Base-by-base conservation (phyloP, 2,329 filamentous ascomycete genomes). In the Fusarium heterosporum region DNA sequence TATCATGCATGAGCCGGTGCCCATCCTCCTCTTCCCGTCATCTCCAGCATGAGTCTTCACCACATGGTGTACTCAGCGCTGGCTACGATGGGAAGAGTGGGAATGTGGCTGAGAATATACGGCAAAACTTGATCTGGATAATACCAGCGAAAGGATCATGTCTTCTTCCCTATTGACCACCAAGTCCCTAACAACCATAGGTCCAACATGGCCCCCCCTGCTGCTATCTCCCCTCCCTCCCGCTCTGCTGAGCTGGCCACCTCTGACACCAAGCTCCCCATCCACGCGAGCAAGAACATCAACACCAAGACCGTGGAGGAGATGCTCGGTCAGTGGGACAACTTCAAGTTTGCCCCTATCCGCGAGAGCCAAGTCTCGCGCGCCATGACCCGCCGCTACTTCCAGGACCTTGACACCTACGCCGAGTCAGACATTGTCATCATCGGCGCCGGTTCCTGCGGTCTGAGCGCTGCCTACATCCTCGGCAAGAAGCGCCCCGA, bases 111-210 rank as follows among this genome's bases (percentile, higher is more conserved):
- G 90, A 95, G 91, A 96, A 89, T 89, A 96, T 91, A 96, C 92
- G 92, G 93, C 90, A 84, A 84, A 93, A 95, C 92, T 95, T 95
- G 92, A 95, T 94, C 92, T 93, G 91, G 93, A 94, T 95, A 95
- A 96, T 96, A 93, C 93, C 91, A 93, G 93, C 93, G 93, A 93
- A 96, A 97, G 93, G 91, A 97, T 96, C 93, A 96, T 97, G 93
- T 92, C 87, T 87, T 86, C 83, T 82, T 80, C 81, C 74, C 77
- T 77, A 73, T 74, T 68, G 71, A 73, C 54, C 14, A 29, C 19
- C 43, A 38, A 64, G 50, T 65, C n/a, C 55, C 76, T 78, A 77
- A 79, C 75, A 63, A 61, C 22, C 34, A 19, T 46, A 74, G 72
- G 65, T 52, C 53, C 47, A 72, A 60, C 60, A 74, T 73, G 93